Evolutionary conservation across 805 yeast genomes (phyloP), one percentile per base, ranked within the genome.

Genomic region (Limtongia smithiae): DNA sequence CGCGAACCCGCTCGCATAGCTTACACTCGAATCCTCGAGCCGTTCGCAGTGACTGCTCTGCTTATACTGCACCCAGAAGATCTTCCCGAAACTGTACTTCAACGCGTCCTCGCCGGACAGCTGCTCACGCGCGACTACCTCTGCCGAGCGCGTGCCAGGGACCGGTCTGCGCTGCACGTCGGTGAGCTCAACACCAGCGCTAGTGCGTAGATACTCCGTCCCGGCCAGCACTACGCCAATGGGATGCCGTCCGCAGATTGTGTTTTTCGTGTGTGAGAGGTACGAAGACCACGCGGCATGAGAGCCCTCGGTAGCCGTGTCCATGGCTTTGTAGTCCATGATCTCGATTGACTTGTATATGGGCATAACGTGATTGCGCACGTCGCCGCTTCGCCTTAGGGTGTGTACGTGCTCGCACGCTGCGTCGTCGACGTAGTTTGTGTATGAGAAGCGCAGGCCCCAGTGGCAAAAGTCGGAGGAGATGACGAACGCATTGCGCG

Each of bases 401-500:
- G 46, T 3, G 5, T 49, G 44, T 12, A 52, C 50, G 3, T 36
- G 25, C 24, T 22, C 28, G 30, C 57, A 46, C 20, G 38, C 37
- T 17, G 35, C 28, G 22, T 51, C 60, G n/a, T 56, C 51, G 20
- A 65, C 55, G 51, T 71, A 73, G 50, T 63, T 62, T 12, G 77
- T 72, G 55, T 70, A 74, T 9, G 70, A 72, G 49, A 75, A 74
- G 14, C 78, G 64, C 12, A 67, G 50, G 7, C 78, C 78, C 98
- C 98, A 93, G 64, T 93, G 98, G 63, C 97, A 90, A 62, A 93
- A 93, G 69, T 93, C 98, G 1, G 91, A 79, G 63, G 95, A 85
- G 3, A 93, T 74, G 14, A 87, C 79, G 65, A 93, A 85, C 1
- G 87, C 82, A 59, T 79, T 80, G 21, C 68, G 67, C 27, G 76